Evolutionary conservation across 352 stramenopile genomes (phyloP), one percentile per base, ranked within the genome.

Genomic region (Phytophthora megakarya): DNA sequence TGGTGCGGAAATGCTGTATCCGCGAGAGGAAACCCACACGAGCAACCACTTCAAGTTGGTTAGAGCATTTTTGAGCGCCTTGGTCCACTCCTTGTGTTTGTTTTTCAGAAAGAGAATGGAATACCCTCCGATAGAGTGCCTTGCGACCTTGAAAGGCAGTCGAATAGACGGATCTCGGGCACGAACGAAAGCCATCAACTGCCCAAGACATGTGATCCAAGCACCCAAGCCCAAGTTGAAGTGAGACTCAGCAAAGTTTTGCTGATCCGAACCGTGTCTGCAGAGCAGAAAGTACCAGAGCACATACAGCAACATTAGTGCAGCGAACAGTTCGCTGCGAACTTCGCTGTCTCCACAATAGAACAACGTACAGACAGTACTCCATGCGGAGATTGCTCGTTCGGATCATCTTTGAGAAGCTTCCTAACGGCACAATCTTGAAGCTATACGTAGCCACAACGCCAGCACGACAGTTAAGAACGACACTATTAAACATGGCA

Each of bases 31-130:
- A 0, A 76, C 67, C 84, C 85, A 93, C 23, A 77, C 75, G n/a
- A 93, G 74, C 23, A 96, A 52, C 87, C 87, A 96, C 59, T 93
- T 92, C 23, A 95, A 72, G 65, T 95, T 89, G 25, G 86, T 95
- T 23, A 96, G 75, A 42, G 82, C 84, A 60, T 89, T 92, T 64
- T 93, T 94, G 52, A 91, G 71, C 28, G 86, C 88, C 58, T 94
- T 93, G 18, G 88, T 95, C 88, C 88, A 96, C 62, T 92, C 80
- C 39, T 75, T 79, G 45, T 90, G 76, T 40, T 93, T 89, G 67
- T 92, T 88, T 69, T 86, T 88, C n/a, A 92, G 50, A 28, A 81
- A 95, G 10, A 93, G 62, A 26, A 95, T 64, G 12, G 83, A 92
- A 42, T 84, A 76, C 3, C 81, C 77, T 18, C 81, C 83, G 49